A percentile compares a stretch with the other conserved stretches of the same genome.
phyloP scores from a whole-genome alignment of 2,329 filamentous ascomycete genomes.

The Fusarium ramigenum region DNA sequence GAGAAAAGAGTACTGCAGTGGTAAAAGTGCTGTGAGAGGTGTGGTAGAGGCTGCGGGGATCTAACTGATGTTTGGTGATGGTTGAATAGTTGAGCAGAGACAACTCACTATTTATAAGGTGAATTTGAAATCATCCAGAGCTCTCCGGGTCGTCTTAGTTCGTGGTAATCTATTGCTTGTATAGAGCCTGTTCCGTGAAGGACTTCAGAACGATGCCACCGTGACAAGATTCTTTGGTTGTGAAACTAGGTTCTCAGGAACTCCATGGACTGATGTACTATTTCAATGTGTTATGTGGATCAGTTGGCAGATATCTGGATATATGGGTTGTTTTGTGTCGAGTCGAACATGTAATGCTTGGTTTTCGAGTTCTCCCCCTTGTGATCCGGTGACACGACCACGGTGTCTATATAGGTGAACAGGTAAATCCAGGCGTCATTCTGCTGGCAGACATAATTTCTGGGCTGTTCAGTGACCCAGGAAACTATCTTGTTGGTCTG shows the following conservation, averaged over 20 bases:
- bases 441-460: no score
- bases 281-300: not conserved
- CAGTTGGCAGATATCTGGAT: not conserved
- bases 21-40: not conserved
- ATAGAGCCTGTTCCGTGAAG: no score
- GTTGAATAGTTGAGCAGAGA: not conserved
- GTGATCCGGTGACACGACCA: not conserved
- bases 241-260: not conserved
- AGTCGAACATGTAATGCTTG: not conserved
- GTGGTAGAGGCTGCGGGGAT: not conserved
- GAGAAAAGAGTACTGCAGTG: not conserved
- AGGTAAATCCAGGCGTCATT: not conserved
- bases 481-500: not conserved
- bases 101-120: not conserved
- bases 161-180: not conserved
- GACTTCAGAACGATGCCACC: not conserved
- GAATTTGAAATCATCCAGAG: not conserved
- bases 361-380: not conserved
- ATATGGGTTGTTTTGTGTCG: accelerated
- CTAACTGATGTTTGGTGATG: not conserved
- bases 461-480: not conserved
- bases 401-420: not conserved
- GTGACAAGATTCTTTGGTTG: not conserved
- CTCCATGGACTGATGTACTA: not conserved
- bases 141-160: not conserved